Evolutionary conservation across 2,329 filamentous ascomycete species (phyloP).

Genomic region (Huntiella bhutanensis): DNA sequence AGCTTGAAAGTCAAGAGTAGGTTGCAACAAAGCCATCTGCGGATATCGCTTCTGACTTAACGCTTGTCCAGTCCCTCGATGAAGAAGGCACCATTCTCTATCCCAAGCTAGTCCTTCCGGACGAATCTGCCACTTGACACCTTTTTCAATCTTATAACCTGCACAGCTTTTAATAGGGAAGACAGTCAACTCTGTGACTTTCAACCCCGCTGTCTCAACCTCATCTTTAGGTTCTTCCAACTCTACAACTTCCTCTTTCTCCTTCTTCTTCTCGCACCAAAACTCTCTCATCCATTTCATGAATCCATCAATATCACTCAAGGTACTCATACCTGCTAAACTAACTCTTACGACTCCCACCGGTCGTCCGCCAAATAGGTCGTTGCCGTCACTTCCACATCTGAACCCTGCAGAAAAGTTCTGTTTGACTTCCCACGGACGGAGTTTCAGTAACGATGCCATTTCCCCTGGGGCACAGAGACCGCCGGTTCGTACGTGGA

Average conservation of each 20-base stretch:
- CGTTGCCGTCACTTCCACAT: conserved; percentile 58
- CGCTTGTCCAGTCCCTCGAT: conserved; percentile 65
- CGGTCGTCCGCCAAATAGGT: conserved; percentile 66
- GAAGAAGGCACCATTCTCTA: conserved; percentile 87
- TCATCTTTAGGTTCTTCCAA: too few relatives aligned
- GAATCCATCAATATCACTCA: conserved; percentile 54
- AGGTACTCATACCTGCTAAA: conserved; percentile 74
- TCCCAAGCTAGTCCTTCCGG: conserved; percentile 83
- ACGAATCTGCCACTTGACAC: conserved; percentile 53
- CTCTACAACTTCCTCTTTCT: not conserved
- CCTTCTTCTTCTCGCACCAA: conserved; percentile 14
- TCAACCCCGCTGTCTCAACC: not conserved
- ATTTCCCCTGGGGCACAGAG: conserved; percentile 86
- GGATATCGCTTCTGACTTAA: conserved; percentile 80
- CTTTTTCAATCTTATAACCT: conserved; percentile 49
- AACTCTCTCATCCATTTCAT: conserved; percentile 50
- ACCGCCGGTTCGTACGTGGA: conserved; percentile 75
- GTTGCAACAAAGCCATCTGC: conserved; percentile 67
- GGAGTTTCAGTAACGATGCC: conserved; percentile 50
- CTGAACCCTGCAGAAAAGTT: conserved; percentile 75
- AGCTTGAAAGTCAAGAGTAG: conserved; percentile 48
- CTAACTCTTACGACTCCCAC: conserved; percentile 76
- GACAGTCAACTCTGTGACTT: conserved; percentile 47
- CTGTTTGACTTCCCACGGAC: conserved; percentile 61
- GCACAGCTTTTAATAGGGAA: conserved; percentile 94